Evolutionary conservation across 331 rosid genomes (phyloP).

Genomic region (Cydonia oblonga): DNA sequence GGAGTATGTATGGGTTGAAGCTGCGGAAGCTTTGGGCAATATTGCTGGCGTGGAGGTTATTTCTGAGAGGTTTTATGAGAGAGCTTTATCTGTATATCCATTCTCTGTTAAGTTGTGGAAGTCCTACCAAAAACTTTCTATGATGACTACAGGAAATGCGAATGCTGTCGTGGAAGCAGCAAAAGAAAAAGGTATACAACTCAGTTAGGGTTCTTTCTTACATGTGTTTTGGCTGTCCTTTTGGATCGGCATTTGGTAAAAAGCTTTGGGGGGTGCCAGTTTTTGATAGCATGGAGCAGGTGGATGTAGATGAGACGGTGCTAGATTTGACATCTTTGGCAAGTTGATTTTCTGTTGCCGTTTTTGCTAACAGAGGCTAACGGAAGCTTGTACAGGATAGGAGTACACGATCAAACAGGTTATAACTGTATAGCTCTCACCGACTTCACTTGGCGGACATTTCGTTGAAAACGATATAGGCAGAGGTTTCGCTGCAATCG

Average conservation of each 20-base stretch:
- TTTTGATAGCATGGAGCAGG: conserved; percentile 9
- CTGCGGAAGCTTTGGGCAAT: conserved; percentile 47
- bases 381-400: conserved; percentile 16
- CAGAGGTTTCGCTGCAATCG: neutral
- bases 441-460: neutral
- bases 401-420: conserved; percentile 9
- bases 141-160: conserved; percentile 31
- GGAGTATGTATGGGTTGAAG: conserved; percentile 75
- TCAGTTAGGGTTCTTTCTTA: conserved; percentile 7
- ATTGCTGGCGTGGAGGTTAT: conserved; percentile 39
- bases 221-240: conserved; percentile 7
- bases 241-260: conserved; percentile 13
- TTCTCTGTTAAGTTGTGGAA: conserved; percentile 68
- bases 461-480: neutral
- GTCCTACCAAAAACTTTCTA: conserved; percentile 27
- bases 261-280: conserved; percentile 8
- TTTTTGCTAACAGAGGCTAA: conserved; percentile 10
- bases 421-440: neutral
- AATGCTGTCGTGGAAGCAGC: conserved; percentile 46
- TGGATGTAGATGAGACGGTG: conserved; percentile 11
- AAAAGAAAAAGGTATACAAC: conserved; percentile 58
- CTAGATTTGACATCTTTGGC: conserved; percentile 6
- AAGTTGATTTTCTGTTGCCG: conserved; percentile 3
- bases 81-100: conserved; percentile 67
- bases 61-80: conserved; percentile 47